Evolutionary conservation across 2,329 filamentous ascomycete species (phyloP).

Genomic region (Saccharata proteae): DNA sequence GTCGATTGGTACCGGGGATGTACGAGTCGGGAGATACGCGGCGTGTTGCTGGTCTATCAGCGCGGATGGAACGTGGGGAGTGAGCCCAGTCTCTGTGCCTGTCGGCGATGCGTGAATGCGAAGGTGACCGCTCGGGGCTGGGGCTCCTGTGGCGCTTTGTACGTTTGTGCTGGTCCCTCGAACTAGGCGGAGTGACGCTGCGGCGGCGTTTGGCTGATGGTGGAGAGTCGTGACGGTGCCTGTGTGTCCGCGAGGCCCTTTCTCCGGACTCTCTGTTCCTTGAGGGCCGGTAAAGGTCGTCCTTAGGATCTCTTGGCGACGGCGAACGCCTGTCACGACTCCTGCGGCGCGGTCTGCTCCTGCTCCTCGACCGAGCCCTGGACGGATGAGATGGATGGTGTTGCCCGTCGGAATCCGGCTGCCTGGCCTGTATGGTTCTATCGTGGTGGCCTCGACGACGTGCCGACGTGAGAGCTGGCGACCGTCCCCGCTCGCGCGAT

Average conservation of each 20-base stretch:
- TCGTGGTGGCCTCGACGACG: constrained; percentile 20
- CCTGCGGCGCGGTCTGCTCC: constrained; percentile 15
- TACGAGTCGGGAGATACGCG: constrained; percentile 25
- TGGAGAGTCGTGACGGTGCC: constrained; percentile 22
- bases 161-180: constrained; percentile 20
- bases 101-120: constrained; percentile 20
- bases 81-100: constrained; percentile 17
- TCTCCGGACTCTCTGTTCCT: constrained; percentile 22
- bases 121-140: constrained; percentile 23
- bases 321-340: constrained; percentile 16
- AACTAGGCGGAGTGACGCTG: constrained; percentile 24
- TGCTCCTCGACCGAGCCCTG: constrained; percentile 15
- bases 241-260: constrained; percentile 21
- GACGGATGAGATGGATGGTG: constrained; percentile 13
- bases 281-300: constrained; percentile 22
- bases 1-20: constrained; percentile 20
- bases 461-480: constrained; percentile 21
- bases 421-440: constrained; percentile 16
- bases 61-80: constrained; percentile 20
- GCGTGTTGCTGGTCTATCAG: constrained; percentile 18
- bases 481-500: constrained; percentile 19
- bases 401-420: constrained; percentile 7
- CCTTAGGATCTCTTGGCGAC: constrained; percentile 17
- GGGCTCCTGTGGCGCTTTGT: constrained; percentile 23
- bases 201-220: constrained; percentile 27